A percentile compares a stretch with the other conserved stretches of the same genome.
These are phyloP conservation scores for Cryptococcus depauperatus DNA, from an alignment of 1,284 basidiomycete species.

Conservation along the genomic window DNA sequence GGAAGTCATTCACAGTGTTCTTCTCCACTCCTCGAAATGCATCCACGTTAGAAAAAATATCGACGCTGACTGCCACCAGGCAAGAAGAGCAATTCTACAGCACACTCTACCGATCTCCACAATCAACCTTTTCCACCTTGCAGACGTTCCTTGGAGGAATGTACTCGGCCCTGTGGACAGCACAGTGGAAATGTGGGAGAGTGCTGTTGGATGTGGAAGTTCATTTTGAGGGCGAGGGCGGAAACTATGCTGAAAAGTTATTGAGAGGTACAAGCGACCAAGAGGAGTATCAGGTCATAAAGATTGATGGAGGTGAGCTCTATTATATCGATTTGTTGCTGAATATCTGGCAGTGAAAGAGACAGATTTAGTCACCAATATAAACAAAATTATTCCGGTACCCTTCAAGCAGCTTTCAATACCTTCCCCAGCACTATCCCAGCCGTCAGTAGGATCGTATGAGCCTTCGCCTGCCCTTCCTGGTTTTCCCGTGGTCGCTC, in stretches of 20 bases:
- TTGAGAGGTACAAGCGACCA: constrained; percentile 1
- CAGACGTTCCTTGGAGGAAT: constrained; percentile 39
- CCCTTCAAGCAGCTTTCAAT: not conserved
- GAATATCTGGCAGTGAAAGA: not conserved
- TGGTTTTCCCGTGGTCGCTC: constrained; percentile 37
- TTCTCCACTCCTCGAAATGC: constrained; percentile 24
- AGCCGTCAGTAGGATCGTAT: not conserved
- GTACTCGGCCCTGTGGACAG: constrained; percentile 37
- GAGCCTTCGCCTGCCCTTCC: constrained; percentile 14
- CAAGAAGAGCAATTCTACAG: constrained; percentile 23
- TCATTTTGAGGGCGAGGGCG: constrained; percentile 33
- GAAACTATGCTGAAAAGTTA: constrained; percentile 19
- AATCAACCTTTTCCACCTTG: constrained; percentile 24
- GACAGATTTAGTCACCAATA: not conserved
- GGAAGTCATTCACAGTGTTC: constrained; percentile 20
- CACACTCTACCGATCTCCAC: constrained; percentile 14
- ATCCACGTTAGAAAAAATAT: not conserved
- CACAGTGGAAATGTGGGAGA: constrained; percentile 31
- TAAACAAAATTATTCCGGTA: not conserved
- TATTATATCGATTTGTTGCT: not conserved
- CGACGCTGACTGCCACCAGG: not conserved
- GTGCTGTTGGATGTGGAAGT: constrained; percentile 41
- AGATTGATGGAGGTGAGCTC: constrained; percentile 17
- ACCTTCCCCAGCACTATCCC: not conserved
- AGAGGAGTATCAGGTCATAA: constrained; percentile 11